Evolutionary conservation across 345 rosid species (phyloP), one percentile per base, ranked within the genome.

Genomic region (Adansonia digitata): DNA sequence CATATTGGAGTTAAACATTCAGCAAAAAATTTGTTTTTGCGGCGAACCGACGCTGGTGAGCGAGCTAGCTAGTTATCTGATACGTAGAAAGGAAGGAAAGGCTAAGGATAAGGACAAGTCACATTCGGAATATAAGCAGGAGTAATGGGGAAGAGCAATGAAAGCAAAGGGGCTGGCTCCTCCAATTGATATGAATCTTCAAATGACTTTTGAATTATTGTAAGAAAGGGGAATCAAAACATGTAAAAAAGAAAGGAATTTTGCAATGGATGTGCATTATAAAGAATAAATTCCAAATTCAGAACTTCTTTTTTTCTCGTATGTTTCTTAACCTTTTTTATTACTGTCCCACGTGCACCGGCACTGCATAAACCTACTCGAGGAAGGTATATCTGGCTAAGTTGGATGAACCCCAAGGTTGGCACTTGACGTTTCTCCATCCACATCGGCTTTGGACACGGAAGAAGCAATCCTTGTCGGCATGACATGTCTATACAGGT

Each of bases 181-280:
- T 77, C 71, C 77, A 72, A 72, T 70, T 79, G 82, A 82, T 77
- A 55, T 87, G 88, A 86, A 89, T 90, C 86, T 84, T 86, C 73
- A 39, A 4, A 43, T 72, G 80, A 73, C 85, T 83, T 87, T 89
- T 87, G 85, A 83, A 90, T 92, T 88, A 92, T 90, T 90, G 91
- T 73, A 51, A 15, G 74, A 78, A 82, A 76, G 77, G 79, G 77
- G n/a, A 86, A 86, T 79, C 81, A 74, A 79, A 81, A 75, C 82
- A 74, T 69, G 79, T 66, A 71, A 77, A 71, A 53, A 51, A 7
- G 8, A 82, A 85, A 81, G 62, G 90, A 84, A 81, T 85, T 82
- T 81, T 65, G 37, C 77, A 62, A 76, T 74, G 84, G 90, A 71
- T 80, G 78, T 81, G 86, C 88, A 83, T 81, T 81, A 85, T 66